Conservation (phyloP, 306 rosid species). For the Medicago arabica region DNA sequence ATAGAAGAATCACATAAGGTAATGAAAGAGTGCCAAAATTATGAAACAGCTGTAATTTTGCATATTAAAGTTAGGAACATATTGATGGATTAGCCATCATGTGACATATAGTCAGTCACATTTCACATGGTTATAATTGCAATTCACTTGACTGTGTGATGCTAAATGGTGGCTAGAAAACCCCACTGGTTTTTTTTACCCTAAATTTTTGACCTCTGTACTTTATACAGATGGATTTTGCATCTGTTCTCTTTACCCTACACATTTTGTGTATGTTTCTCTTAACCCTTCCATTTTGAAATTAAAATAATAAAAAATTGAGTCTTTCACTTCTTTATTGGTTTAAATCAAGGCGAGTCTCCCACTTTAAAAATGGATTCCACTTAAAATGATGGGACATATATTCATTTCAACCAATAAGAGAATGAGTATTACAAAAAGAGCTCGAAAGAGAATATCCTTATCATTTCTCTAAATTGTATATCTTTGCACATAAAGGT, state of each 20-base stretch:
- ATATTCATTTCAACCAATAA: too few species aligned
- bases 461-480: too few species aligned
- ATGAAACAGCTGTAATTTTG: slow-evolving; percentile 10
- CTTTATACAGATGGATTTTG: neutral
- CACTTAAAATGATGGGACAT: too few species aligned
- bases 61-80: slow-evolving; percentile 34
- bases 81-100: slow-evolving; percentile 42
- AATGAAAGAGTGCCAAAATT: slow-evolving; percentile 16
- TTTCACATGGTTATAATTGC: slow-evolving; percentile 48
- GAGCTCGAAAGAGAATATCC: too few species aligned
- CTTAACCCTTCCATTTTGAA: too few species aligned
- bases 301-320: too few species aligned
- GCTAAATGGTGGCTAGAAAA: slow-evolving; percentile 39
- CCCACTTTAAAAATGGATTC: too few species aligned
- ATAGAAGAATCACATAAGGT: slow-evolving; percentile 6
- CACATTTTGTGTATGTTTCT: too few species aligned
- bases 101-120: slow-evolving; percentile 28
- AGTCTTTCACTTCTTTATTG: too few species aligned
- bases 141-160: slow-evolving; percentile 39
- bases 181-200: slow-evolving; percentile 34
- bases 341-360: too few species aligned
- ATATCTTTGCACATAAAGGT: too few species aligned
- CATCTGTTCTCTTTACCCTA: neutral
- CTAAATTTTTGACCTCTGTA: neutral
- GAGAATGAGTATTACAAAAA: too few species aligned